Percentiles rank a stretch among this genome's conserved stretches.
phyloP scores from a whole-genome alignment of 805 yeast species.

The Dipodascopsis uninucleata region DNA sequence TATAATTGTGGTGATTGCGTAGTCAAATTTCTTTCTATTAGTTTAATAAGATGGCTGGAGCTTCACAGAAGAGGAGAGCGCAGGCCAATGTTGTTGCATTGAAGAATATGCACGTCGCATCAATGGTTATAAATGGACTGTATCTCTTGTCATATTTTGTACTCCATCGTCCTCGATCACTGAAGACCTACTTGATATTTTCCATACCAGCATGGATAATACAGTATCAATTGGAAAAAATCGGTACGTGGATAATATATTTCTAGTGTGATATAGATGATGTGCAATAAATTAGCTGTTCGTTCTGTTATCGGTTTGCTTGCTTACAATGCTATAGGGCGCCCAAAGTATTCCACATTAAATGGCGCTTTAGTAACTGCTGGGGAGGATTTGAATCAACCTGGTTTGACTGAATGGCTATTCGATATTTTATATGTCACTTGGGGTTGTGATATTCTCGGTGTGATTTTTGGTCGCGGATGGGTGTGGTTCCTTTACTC shows the following conservation, averaged over 20 bases:
- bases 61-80: conserved; percentile 44
- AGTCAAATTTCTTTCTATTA: no score
- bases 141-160: conserved; percentile 40
- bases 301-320: not conserved
- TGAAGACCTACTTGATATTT: conserved; percentile 44
- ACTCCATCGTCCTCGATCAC: conserved; percentile 47
- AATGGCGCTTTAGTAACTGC: conserved; percentile 48
- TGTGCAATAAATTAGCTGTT: not conserved
- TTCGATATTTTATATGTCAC: conserved; percentile 68
- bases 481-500: conserved; percentile 56
- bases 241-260: conserved; percentile 40
- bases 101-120: conserved; percentile 36
- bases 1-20: no score
- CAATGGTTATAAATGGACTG: conserved; percentile 41
- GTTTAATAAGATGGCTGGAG: conserved; percentile 50
- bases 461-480: conserved; percentile 52
- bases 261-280: not conserved
- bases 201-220: conserved; percentile 44
- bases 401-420: conserved; percentile 68
- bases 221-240: conserved; percentile 53
- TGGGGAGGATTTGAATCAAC: conserved; percentile 59
- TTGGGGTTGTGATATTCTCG: conserved; percentile 52
- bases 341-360: conserved; percentile 50
- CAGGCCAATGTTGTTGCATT: conserved; percentile 36
- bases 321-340: conserved; percentile 33